Conservation (phyloP, 2,329 filamentous ascomycete genomes). For the Stachybotrys chlorohalonatus region DNA sequence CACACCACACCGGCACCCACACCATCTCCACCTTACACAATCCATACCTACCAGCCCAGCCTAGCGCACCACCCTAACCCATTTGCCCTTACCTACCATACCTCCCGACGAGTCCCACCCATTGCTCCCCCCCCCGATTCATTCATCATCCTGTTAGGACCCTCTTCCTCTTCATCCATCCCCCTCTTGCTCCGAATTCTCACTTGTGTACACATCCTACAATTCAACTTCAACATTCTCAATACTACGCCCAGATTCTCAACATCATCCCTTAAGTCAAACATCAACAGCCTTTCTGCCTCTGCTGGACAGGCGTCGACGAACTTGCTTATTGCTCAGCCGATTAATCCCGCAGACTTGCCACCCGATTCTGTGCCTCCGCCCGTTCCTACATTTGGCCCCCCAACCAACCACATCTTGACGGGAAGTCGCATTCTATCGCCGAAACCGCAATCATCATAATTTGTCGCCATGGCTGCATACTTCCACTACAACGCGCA, state of each 20-base stretch:
- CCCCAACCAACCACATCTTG: conserved; percentile 1
- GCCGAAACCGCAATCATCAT: not conserved
- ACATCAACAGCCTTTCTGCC: not conserved
- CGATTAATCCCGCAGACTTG: not conserved
- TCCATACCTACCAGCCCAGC: not conserved
- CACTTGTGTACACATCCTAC: no score
- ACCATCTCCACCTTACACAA: not conserved
- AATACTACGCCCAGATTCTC: not conserved
- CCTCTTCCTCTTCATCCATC: conserved; percentile 9
- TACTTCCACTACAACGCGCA: conserved; percentile 56
- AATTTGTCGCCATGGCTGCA: conserved; percentile 44
- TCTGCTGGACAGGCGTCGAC: not conserved
- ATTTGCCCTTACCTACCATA: conserved; percentile 6
- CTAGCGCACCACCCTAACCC: not conserved
- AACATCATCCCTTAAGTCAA: not conserved
- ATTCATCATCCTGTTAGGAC: conserved; percentile 1
- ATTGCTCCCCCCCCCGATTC: not conserved
- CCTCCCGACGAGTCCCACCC: conserved; percentile 2
- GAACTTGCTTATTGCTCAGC: not conserved
- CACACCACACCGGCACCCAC: not conserved
- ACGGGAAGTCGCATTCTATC: not conserved
- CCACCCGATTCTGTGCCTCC: not conserved
- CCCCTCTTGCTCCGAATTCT: not conserved
- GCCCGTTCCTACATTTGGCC: not conserved
- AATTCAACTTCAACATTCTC: not conserved